A percentile compares a stretch with the other conserved stretches of the same genome.
These are phyloP conservation scores for Sonneratia caseolaris DNA, from an alignment of 345 rosid species.

Conservation along the genomic window DNA sequence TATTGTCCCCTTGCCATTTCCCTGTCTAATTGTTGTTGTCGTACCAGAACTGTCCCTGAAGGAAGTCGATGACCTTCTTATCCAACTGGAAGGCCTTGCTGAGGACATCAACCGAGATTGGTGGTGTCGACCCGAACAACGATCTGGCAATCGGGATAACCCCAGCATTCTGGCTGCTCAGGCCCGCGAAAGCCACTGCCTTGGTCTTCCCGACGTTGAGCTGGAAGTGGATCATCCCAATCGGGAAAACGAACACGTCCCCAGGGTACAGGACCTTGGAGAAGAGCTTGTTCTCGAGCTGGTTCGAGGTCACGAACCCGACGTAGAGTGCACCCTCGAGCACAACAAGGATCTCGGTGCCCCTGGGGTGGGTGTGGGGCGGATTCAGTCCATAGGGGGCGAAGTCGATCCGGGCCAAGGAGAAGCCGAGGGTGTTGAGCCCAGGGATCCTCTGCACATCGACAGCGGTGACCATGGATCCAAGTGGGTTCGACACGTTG, in stretches of 20 bases:
- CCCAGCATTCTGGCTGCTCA: conserved; percentile 18
- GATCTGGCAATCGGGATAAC: conserved; percentile 11
- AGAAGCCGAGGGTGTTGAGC: conserved; percentile 17
- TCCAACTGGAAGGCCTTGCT: conserved; percentile 15
- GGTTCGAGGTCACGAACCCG: conserved; percentile 19
- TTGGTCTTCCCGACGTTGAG: conserved; percentile 13
- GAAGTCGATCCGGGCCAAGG: conserved; percentile 12
- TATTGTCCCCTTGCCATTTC: too few species aligned
- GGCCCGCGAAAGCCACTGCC: conserved; percentile 11
- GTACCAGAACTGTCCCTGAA: conserved; percentile 9
- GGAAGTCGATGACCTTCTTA: conserved; percentile 8
- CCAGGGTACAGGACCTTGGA: conserved; percentile 14
- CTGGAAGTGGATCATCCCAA: conserved; percentile 20
- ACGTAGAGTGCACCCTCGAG: conserved; percentile 12
- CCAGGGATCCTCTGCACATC: conserved; percentile 7
- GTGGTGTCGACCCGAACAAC: conserved; percentile 11
- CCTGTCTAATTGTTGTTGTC: conserved; percentile 10
- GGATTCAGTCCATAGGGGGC: conserved; percentile 13
- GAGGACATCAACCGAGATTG: conserved; percentile 9
- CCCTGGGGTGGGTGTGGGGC: conserved; percentile 17
- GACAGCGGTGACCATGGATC: conserved; percentile 9
- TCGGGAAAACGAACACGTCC: conserved; percentile 17
- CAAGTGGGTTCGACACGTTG: conserved; percentile 11
- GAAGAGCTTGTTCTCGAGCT: conserved; percentile 13
- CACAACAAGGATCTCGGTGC: conserved; percentile 8